Conservation (phyloP, 345 rosid species). For the Populus pruinosa region DNA sequence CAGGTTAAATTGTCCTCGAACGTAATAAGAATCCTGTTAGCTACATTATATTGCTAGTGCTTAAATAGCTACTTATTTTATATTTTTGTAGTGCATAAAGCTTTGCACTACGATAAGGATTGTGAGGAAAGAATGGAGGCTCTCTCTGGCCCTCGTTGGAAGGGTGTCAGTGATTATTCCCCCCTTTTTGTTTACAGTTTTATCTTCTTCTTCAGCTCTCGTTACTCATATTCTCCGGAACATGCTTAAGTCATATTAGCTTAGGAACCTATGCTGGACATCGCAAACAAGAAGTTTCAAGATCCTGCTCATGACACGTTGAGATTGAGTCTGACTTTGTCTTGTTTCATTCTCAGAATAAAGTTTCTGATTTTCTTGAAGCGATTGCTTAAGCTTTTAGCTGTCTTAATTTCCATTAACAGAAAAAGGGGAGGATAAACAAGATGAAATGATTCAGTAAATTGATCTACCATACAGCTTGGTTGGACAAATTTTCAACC, state of each 20-base stretch:
- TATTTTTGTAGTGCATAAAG: background rate
- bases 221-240: background rate
- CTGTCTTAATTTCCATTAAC: background rate
- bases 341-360: background rate
- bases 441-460: background rate
- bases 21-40: background rate
- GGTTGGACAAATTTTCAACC: too few relatives aligned
- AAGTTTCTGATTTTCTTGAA: background rate
- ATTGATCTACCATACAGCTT: background rate
- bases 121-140: background rate
- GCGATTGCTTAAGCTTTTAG: background rate
- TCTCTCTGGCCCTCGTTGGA: constrained; percentile 10
- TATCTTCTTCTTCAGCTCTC: background rate
- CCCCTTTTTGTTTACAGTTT: background rate
- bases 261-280: background rate
- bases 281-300: background rate
- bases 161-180: constrained; percentile 3
- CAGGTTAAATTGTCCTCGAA: too few relatives aligned
- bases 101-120: background rate
- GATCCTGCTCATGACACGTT: background rate
- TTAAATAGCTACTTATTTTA: background rate
- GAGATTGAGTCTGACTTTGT: background rate
- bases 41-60: background rate
- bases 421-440: background rate
- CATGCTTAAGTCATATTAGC: background rate